phyloP scores from a whole-genome alignment of 305 asterid genomes.

The Fraxinus platypoda region DNA sequence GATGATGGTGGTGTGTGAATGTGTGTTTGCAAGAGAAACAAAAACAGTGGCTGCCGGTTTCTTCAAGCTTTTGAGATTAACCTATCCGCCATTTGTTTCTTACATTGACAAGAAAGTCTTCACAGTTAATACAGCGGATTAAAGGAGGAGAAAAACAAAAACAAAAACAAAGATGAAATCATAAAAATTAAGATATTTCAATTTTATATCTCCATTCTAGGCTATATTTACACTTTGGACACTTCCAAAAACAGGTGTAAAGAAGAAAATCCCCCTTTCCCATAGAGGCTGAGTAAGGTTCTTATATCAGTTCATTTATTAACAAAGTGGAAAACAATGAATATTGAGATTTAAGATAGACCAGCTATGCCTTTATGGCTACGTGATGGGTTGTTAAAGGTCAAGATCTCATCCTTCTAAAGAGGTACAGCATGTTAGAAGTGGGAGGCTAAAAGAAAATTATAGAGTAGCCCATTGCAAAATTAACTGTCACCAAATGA shows the following conservation, averaged over 20 bases:
- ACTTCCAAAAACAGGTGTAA: not conserved
- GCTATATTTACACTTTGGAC: not conserved
- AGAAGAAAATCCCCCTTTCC: not conserved
- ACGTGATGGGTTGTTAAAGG: not conserved
- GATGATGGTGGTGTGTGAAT: not conserved
- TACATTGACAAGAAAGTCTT: not conserved
- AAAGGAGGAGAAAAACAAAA: not conserved
- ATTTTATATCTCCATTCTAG: not conserved
- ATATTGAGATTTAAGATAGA: not conserved
- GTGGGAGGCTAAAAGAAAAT: not conserved
- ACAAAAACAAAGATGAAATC: not conserved
- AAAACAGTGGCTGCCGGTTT: not conserved
- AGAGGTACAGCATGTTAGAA: not conserved
- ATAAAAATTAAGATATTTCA: not conserved
- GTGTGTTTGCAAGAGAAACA: not conserved
- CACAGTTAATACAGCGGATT: not conserved
- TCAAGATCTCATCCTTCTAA: not conserved
- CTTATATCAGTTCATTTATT: not conserved
- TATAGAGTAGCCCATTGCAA: not conserved
- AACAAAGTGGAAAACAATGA: not conserved
- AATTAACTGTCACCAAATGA: not conserved
- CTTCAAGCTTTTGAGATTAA: not conserved
- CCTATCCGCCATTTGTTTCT: not conserved
- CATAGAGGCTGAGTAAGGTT: not conserved
- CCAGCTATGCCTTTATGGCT: not conserved